phyloP scores from a whole-genome alignment of 805 yeast species.

The Maudiozyma barnettii region DNA sequence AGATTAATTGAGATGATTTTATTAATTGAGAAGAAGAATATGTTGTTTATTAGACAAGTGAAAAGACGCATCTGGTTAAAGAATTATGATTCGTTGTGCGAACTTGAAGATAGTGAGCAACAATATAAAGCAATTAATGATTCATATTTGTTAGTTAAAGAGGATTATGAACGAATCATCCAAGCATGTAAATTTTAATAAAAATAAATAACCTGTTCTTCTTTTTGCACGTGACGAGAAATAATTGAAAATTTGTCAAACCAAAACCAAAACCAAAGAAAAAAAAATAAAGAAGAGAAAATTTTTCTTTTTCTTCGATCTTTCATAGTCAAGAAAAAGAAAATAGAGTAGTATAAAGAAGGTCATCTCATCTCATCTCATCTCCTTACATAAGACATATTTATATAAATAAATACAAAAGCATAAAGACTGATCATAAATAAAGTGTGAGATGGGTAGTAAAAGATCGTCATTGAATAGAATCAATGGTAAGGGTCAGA shows the following conservation, averaged over 20 bases:
- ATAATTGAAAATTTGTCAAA: too few relatives aligned
- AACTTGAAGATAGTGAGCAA: conserved; percentile 55
- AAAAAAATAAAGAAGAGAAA: background rate
- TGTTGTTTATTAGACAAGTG: conserved; percentile 45
- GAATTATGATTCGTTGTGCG: conserved; percentile 68
- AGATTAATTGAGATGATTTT: conserved; percentile 71
- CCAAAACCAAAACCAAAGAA: background rate
- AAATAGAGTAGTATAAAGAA: too few relatives aligned
- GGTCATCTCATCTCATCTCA: background rate
- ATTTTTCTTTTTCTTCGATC: background rate
- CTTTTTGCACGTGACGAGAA: too few relatives aligned
- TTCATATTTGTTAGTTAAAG: conserved; percentile 59
- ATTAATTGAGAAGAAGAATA: conserved; percentile 31
- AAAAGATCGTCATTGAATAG: background rate
- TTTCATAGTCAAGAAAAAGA: background rate
- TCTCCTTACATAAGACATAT: background rate
- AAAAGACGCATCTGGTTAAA: conserved; percentile 68
- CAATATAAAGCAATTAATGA: conserved; percentile 62
- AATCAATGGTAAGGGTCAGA: conserved; percentile 14
- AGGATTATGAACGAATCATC: conserved; percentile 56
- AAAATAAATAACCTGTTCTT: too few relatives aligned
- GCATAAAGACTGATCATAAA: background rate
- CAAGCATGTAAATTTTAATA: background rate
- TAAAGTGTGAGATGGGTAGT: background rate
- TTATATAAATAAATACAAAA: background rate